Evolutionary conservation across 257 asterid species (phyloP).

Genomic region (Penstemon barbatus): DNA sequence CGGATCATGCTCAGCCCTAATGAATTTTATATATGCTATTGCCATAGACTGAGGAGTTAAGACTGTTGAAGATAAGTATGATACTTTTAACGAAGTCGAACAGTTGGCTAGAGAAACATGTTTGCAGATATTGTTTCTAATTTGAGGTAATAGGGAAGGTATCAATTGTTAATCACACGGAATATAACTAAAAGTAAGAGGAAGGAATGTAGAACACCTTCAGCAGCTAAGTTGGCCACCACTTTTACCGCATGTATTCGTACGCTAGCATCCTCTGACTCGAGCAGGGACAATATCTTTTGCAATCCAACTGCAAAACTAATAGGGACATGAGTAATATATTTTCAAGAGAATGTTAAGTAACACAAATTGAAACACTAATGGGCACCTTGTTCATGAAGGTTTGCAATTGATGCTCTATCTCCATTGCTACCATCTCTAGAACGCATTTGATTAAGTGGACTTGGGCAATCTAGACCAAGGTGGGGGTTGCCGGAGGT

Average conservation of each 20-base stretch:
- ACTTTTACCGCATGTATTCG: constrained; percentile 99
- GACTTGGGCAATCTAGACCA: constrained; percentile 59
- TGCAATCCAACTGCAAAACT: constrained; percentile 83
- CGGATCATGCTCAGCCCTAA: too few species aligned
- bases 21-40: constrained; percentile 6
- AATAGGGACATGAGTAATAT: constrained; percentile 26
- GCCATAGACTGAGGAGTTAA: neutral
- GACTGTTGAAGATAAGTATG: constrained; percentile 9
- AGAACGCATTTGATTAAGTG: constrained; percentile 57
- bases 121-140: neutral
- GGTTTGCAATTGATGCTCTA: constrained; percentile 78
- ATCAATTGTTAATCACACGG: neutral
- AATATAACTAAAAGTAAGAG: constrained; percentile 17
- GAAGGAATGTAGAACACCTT: constrained; percentile 54
- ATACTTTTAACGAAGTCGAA: neutral
- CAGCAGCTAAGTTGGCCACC: constrained; percentile 99
- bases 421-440: constrained; percentile 78
- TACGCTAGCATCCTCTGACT: constrained; percentile 87
- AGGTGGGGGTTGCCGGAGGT: constrained; percentile 55
- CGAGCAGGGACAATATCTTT: constrained; percentile 88
- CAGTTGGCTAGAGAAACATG: neutral
- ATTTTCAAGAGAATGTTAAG: constrained; percentile 19
- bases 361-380: constrained; percentile 21
- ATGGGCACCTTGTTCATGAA: constrained; percentile 91
- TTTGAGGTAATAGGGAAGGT: constrained; percentile 2